Evolutionary conservation across 2,329 filamentous ascomycete genomes (phyloP).

Genomic region (Neofusicoccum sp.): DNA sequence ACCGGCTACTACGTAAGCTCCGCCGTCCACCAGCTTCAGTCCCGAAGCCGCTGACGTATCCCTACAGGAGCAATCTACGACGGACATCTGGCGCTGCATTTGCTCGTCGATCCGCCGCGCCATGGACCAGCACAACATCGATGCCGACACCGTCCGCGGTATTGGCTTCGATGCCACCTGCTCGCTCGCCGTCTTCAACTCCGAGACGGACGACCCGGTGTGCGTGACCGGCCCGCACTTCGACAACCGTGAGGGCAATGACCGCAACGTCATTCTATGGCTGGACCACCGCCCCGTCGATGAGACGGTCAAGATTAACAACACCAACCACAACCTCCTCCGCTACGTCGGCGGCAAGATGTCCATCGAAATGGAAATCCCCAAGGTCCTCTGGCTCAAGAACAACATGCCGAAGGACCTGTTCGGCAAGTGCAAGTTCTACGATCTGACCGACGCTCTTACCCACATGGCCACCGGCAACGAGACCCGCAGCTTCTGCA

Average conservation of each 20-base stretch:
- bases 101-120: conserved; percentile 83
- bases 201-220: conserved; percentile 86
- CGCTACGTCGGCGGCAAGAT: conserved; percentile 97
- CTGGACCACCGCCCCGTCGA: conserved; percentile 89
- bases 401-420: conserved; percentile 93
- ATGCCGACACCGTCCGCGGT: conserved; percentile 73
- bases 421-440: conserved; percentile 94
- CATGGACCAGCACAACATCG: conserved; percentile 76
- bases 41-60: conserved; percentile 19
- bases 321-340: conserved; percentile 85
- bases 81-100: conserved; percentile 94
- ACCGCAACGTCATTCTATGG: conserved; percentile 96
- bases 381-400: conserved; percentile 97
- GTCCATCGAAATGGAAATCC: conserved; percentile 99
- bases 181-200: conserved; percentile 85
- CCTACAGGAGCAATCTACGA: conserved; percentile 88
- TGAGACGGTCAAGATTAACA: conserved; percentile 92
- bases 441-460: conserved; percentile 87
- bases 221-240: conserved; percentile 89
- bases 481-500: conserved; percentile 91
- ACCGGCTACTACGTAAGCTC: conserved; percentile 54
- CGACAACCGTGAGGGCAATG: conserved; percentile 69
- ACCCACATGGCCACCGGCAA: conserved; percentile 92
- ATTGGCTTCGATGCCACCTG: conserved; percentile 99
- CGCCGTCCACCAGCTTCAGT: not conserved